Percentiles rank a stretch among this genome's conserved stretches.
Conservation (phyloP, 331 rosid genomes). For the Saraca asoca region DNA sequence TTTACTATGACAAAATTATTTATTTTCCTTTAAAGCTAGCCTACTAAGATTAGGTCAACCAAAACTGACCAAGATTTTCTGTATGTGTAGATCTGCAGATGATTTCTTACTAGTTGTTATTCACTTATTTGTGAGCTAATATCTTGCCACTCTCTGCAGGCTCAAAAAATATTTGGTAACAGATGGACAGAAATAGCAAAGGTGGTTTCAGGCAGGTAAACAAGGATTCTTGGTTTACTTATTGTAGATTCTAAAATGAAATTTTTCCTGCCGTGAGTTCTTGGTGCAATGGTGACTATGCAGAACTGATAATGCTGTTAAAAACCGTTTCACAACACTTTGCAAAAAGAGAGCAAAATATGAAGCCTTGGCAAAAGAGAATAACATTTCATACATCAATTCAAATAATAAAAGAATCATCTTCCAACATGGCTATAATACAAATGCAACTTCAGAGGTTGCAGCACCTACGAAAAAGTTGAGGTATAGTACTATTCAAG, state of each 20-base stretch:
- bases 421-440: conserved; percentile 48
- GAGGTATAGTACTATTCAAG: conserved; percentile 56
- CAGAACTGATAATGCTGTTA: conserved; percentile 99
- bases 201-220: conserved; percentile 99
- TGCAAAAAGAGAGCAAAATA: conserved; percentile 98
- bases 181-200: conserved; percentile 99
- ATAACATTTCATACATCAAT: conserved; percentile 61
- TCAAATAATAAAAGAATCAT: conserved; percentile 71
- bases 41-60: neutral
- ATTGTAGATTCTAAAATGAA: conserved; percentile 16
- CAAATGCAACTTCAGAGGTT: conserved; percentile 55
- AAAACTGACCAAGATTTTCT: conserved; percentile 2
- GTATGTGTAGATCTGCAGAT: neutral
- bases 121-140: conserved; percentile 37
- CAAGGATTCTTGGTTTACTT: conserved; percentile 7
- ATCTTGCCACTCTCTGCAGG: conserved; percentile 56
- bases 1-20: conserved; percentile 11
- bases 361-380: conserved; percentile 90
- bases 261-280: neutral
- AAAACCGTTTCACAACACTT: conserved; percentile 89
- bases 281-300: conserved; percentile 25
- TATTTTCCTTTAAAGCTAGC: conserved; percentile 22
- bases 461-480: conserved; percentile 55
- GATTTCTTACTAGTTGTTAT: neutral
- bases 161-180: conserved; percentile 92